Base-by-base conservation (phyloP, 2,329 filamentous ascomycete species). In the Epichloe glyceriae region DNA sequence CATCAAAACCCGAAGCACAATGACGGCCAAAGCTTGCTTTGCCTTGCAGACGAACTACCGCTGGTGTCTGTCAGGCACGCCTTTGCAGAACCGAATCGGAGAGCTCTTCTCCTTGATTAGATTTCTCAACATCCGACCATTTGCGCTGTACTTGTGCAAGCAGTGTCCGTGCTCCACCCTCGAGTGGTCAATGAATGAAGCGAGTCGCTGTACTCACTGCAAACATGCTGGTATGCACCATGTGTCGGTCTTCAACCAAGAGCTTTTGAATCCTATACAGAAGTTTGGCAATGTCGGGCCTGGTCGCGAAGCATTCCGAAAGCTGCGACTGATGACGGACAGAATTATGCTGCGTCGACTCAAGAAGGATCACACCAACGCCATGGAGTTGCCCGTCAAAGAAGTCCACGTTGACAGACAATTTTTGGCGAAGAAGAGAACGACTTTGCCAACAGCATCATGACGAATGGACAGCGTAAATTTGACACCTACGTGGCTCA, bases 401-500 rank as follows among this genome's bases (percentile, higher is more conserved):
- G 87, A 96, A 61, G 84, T 97, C 49, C 80, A 88, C 52, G 82
- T 98, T 40, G 86, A 95, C 62, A 87, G 91, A 49, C 90, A 97
- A 65, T 97, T 96, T 68, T 98, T 61, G 89, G 91, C 47, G 89
- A 95, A 59, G 88, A 91, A 42, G 93, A 98, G 68, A 89, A 90
- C 49, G 93, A 98, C 65, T 94, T 98, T 64, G 94, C 91, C 35
- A 81, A 82, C 51, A 95, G 88, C 60, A 95, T 98, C 73, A 98
- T 97, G 88, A 88, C 83, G 15, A 95, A 87, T 62, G 85, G 87
- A 7, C 80, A 84, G 52, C 85, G 93, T 54, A 83, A 89, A 60
- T 98, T 97, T 58, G 88, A 97, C 62, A 97, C 90, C 0, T 98
- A 97, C 58, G 93, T 97, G 38, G 85, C 88, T 17, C 87, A 89